phyloP scores from a whole-genome alignment of 805 yeast genomes.

The Saccharomyces eubayanus region DNA sequence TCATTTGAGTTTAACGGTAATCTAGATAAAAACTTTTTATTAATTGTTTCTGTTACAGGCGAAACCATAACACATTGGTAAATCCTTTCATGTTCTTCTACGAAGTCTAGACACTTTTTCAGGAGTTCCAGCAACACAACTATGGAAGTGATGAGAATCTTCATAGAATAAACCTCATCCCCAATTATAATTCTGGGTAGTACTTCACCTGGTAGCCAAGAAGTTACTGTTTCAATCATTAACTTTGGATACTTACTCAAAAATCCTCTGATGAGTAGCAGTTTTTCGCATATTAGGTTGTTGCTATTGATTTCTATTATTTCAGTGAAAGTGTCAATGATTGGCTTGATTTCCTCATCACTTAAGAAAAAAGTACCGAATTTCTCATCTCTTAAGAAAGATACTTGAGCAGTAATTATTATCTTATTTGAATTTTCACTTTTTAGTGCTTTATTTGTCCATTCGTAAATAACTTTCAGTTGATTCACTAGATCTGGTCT shows the following conservation, averaged over 20 bases:
- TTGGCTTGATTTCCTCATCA: slow-evolving; percentile 7
- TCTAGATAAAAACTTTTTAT: slow-evolving; percentile 7
- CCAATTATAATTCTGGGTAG: slow-evolving; percentile 16
- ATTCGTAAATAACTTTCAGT: slow-evolving; percentile 12
- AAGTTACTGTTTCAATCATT: slow-evolving; percentile 15
- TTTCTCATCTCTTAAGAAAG: slow-evolving; percentile 23
- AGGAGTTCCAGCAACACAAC: slow-evolving; percentile 19
- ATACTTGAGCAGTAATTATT: slow-evolving; percentile 20
- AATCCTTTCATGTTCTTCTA: slow-evolving; percentile 5
- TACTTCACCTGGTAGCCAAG: slow-evolving; percentile 26
- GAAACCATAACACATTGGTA: slow-evolving; percentile 9
- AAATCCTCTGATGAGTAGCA: slow-evolving; percentile 18
- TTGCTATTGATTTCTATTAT: slow-evolving; percentile 23
- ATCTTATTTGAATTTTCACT: slow-evolving; percentile 22
- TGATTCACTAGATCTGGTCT: slow-evolving; percentile 6
- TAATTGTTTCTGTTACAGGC: slow-evolving; percentile 6
- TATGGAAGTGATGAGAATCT: slow-evolving; percentile 13
- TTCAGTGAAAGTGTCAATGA: slow-evolving; percentile 10
- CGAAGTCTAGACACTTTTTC: slow-evolving; percentile 14
- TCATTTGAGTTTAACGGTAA: background rate
- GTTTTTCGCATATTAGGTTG: slow-evolving; percentile 20
- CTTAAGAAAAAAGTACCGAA: slow-evolving; percentile 14
- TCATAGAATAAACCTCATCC: slow-evolving; percentile 14
- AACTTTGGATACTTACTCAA: slow-evolving; percentile 16
- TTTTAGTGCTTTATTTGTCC: slow-evolving; percentile 14